A percentile compares a stretch with the other conserved stretches of the same genome.
These are phyloP conservation scores for Ciborinia camelliae DNA, from an alignment of 2,329 filamentous ascomycete genomes.

Conservation along the genomic window DNA sequence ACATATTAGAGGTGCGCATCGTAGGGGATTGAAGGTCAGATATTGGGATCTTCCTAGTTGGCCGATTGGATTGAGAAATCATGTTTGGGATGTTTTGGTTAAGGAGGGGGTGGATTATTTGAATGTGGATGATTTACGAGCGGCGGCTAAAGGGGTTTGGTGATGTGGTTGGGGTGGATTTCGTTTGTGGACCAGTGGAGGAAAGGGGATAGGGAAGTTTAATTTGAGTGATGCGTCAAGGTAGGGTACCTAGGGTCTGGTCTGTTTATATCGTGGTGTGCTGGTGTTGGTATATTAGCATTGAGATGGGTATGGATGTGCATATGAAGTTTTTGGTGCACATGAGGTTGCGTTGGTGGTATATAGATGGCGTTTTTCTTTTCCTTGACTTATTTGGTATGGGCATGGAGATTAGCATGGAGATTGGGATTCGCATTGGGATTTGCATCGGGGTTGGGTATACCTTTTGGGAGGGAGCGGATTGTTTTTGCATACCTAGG, in stretches of 20 bases:
- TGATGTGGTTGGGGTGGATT: constrained; percentile 4
- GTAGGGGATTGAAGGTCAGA: constrained; percentile 51
- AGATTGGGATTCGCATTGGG: neutral
- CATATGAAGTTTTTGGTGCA: too few relatives aligned
- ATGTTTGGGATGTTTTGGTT: constrained; percentile 54
- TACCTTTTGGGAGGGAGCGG: neutral
- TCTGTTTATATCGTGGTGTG: neutral
- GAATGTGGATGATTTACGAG: constrained; percentile 58
- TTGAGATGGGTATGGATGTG: neutral
- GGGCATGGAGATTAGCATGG: neutral
- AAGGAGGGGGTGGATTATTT: constrained; percentile 58
- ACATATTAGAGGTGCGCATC: constrained; percentile 49
- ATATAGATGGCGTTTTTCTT: constrained; percentile 3
- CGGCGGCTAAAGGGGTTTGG: constrained; percentile 32
- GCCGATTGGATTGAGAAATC: constrained; percentile 52
- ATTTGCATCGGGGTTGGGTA: neutral
- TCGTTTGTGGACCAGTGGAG: neutral
- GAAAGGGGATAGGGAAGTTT: too few relatives aligned
- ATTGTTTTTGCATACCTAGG: neutral
- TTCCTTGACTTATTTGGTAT: too few relatives aligned
- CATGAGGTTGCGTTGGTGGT: too few relatives aligned
- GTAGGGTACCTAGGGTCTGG: too few relatives aligned
- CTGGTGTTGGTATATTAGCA: neutral
- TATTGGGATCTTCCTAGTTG: constrained; percentile 60
- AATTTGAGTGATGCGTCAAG: neutral